These are phyloP conservation scores for Eragrostis curvula DNA, from an alignment of 176 grass and related monocot genomes.

Conservation along the genomic window DNA sequence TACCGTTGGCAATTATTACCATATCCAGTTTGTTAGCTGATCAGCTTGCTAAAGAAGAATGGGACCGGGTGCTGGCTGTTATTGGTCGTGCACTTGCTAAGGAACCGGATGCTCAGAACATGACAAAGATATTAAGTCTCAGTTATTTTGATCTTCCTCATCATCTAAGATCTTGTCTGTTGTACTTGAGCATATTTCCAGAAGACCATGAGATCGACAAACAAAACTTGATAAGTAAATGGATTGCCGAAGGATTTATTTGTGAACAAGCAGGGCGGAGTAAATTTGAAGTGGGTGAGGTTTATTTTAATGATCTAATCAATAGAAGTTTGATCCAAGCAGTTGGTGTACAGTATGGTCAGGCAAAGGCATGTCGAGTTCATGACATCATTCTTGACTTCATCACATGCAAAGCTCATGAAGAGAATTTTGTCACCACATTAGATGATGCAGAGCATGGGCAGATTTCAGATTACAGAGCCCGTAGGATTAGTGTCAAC, in stretches of 20 bases:
- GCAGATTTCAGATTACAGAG: not conserved
- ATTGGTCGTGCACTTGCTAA: not conserved
- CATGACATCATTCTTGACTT: conserved; percentile 25
- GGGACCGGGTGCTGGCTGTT: not conserved
- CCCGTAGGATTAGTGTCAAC: not conserved
- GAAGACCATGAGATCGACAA: too few relatives aligned
- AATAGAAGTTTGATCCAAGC: conserved; percentile 1
- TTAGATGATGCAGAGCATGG: not conserved
- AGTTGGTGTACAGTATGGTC: not conserved
- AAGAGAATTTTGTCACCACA: conserved; percentile 11
- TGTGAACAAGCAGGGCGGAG: not conserved
- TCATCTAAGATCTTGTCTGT: too few relatives aligned
- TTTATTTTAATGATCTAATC: not conserved
- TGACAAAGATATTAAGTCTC: not conserved
- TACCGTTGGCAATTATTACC: too few relatives aligned
- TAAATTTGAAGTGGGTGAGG: not conserved
- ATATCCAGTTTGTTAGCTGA: not conserved
- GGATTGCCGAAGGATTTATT: conserved; percentile 25
- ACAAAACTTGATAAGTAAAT: not conserved
- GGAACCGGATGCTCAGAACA: not conserved
- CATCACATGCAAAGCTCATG: not conserved
- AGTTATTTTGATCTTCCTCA: not conserved
- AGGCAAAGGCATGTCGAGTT: not conserved
- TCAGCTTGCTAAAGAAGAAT: not conserved
- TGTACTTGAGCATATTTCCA: too few relatives aligned